phyloP scores from a whole-genome alignment of 768 basidiomycete genomes.

The Amanita rimosa region DNA sequence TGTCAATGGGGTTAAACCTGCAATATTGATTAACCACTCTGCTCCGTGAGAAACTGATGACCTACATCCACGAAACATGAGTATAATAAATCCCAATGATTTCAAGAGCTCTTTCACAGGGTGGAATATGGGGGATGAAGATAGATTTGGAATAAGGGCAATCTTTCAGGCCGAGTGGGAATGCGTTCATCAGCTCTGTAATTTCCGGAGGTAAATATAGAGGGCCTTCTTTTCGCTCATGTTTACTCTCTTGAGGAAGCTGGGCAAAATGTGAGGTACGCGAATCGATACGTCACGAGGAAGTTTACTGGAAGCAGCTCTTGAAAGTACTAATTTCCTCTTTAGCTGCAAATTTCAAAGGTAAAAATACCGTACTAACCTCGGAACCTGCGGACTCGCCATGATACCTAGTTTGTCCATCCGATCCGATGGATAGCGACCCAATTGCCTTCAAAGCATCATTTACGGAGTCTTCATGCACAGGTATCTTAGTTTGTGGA shows the following conservation, averaged over 20 bases:
- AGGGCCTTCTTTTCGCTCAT: conserved; percentile 8
- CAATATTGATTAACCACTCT: conserved; percentile 1
- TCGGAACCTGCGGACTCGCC: conserved; percentile 39
- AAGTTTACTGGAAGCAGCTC: conserved; percentile 23
- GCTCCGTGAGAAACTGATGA: neutral
- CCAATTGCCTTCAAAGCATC: conserved; percentile 31
- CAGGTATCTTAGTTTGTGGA: conserved; percentile 8
- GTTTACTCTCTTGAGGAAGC: conserved; percentile 13
- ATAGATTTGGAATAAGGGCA: conserved; percentile 22
- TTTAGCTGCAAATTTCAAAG: neutral
- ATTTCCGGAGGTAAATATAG: conserved; percentile 32
- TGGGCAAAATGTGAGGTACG: neutral
- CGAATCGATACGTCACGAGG: neutral
- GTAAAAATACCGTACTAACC: conserved; percentile 17
- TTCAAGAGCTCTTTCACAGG: conserved; percentile 25
- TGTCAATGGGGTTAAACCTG: conserved; percentile 36
- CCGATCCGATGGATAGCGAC: conserved; percentile 34
- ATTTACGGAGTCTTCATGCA: conserved; percentile 12
- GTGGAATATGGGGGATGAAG: conserved; percentile 30
- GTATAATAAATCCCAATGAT: conserved; percentile 31
- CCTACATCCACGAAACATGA: conserved; percentile 37
- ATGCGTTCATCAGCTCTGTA: conserved; percentile 32
- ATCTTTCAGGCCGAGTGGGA: conserved; percentile 36
- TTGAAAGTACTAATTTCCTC: conserved; percentile 22
- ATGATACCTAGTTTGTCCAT: conserved; percentile 39